Conservation (phyloP, 257 asterid species). For the Petunia axillaris region DNA sequence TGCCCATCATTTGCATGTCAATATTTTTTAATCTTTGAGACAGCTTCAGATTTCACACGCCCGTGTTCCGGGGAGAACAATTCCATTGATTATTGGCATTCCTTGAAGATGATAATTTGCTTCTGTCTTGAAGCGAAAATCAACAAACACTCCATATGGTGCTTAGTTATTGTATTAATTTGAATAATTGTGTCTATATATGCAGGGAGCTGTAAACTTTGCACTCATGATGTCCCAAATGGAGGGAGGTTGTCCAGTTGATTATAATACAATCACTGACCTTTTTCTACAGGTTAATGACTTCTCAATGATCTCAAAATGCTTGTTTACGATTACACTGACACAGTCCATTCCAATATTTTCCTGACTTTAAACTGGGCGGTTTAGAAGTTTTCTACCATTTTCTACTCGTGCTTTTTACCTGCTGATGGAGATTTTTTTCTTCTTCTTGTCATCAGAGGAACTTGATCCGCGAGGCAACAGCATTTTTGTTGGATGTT, state of each 20-base stretch:
- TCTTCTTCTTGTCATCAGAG: slow-evolving; percentile 51
- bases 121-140: slow-evolving; percentile 24
- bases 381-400: not conserved
- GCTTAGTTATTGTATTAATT: slow-evolving; percentile 13
- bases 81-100: not conserved
- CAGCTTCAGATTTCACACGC: not conserved
- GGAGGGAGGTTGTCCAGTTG: slow-evolving; percentile 99
- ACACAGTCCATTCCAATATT: slow-evolving; percentile 6
- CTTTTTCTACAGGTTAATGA: slow-evolving; percentile 89
- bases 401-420: slow-evolving; percentile 7
- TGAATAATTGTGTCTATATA: slow-evolving; percentile 30
- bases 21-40: not conserved
- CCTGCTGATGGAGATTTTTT: slow-evolving; percentile 6
- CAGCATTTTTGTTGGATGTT: slow-evolving; percentile 97
- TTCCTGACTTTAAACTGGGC: not conserved
- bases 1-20: not conserved
- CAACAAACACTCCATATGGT: slow-evolving; percentile 3
- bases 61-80: not conserved
- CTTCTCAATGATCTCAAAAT: slow-evolving; percentile 14
- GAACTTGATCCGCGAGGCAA: slow-evolving; percentile 98
- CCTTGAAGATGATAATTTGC: not conserved
- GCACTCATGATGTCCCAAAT: slow-evolving; percentile 99
- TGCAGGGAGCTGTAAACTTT: slow-evolving; percentile 98
- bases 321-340: not conserved
- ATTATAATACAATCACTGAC: slow-evolving; percentile 95